Percentiles rank a stretch among this genome's conserved stretches.
phyloP scores from a whole-genome alignment of 495 filamentous ascomycete species.

The Penicillium roqueforti region DNA sequence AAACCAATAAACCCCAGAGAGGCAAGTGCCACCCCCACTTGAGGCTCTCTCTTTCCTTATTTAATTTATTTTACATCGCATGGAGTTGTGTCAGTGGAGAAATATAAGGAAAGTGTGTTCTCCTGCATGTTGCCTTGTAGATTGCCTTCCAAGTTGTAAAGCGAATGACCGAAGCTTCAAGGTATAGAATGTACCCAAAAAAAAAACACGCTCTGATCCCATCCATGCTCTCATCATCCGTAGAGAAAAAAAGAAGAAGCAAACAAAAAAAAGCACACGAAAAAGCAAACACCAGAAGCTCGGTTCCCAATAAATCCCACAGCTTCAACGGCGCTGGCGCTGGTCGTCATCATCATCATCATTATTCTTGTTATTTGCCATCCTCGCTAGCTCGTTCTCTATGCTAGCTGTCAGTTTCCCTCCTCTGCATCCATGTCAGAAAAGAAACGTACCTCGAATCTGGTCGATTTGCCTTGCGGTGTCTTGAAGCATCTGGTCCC shows the following conservation, averaged over 20 bases:
- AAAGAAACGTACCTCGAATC: conserved; percentile 22
- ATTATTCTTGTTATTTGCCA: conserved; percentile 1
- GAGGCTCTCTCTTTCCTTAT: neutral
- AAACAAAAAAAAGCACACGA: neutral
- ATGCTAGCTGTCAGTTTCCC: conserved; percentile 13
- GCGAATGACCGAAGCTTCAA: conserved; percentile 1
- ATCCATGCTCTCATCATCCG: neutral
- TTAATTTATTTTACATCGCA: neutral
- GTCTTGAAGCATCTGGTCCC: conserved; percentile 26
- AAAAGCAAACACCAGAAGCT: neutral
- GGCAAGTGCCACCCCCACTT: neutral
- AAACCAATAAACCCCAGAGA: neutral
- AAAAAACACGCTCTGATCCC: neutral
- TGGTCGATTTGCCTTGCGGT: conserved; percentile 23
- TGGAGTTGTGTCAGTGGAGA: neutral
- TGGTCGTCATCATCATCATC: too few relatives aligned
- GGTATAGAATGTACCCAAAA: conserved; percentile 1
- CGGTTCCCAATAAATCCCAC: conserved; percentile 6
- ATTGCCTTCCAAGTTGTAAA: too few relatives aligned
- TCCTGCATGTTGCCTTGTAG: neutral
- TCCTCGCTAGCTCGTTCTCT: conserved; percentile 22
- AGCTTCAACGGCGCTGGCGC: too few relatives aligned
- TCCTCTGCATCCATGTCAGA: conserved; percentile 19
- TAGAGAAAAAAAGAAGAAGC: neutral
- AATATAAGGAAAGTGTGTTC: neutral